phyloP scores from a whole-genome alignment of 257 asterid genomes.

The Verbascum thapsus region DNA sequence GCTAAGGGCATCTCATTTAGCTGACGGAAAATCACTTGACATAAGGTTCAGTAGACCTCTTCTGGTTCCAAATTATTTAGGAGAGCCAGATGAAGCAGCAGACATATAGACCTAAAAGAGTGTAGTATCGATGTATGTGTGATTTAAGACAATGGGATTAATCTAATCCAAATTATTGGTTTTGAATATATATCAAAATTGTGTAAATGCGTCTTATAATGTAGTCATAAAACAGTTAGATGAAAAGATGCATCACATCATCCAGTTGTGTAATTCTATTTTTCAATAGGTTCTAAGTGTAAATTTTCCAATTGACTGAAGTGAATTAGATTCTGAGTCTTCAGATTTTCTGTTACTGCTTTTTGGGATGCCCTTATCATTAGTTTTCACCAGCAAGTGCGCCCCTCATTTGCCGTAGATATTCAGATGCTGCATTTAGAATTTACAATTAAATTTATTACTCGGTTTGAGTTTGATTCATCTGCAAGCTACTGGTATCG shows the following conservation, averaged over 20 bases:
- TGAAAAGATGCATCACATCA: neutral
- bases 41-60: neutral
- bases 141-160: neutral
- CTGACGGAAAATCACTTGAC: neutral
- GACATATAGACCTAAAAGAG: neutral
- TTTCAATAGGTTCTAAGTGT: slow-evolving; percentile 7
- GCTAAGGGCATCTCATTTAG: neutral
- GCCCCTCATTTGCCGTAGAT: neutral
- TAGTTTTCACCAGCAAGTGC: no score
- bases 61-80: neutral
- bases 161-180: neutral
- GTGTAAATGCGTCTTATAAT: neutral
- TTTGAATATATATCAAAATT: neutral
- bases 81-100: neutral
- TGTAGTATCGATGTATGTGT: slow-evolving; percentile 1
- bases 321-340: neutral
- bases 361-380: neutral
- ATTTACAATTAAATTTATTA: neutral
- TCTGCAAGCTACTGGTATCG: slow-evolving; percentile 5
- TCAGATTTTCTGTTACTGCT: neutral
- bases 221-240: no score
- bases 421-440: neutral
- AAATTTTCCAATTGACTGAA: neutral
- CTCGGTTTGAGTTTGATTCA: slow-evolving; percentile 1
- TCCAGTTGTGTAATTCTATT: neutral